These are phyloP conservation scores for Claviceps sp. DNA, from an alignment of 2,329 filamentous ascomycete genomes.

Conservation along the genomic window DNA sequence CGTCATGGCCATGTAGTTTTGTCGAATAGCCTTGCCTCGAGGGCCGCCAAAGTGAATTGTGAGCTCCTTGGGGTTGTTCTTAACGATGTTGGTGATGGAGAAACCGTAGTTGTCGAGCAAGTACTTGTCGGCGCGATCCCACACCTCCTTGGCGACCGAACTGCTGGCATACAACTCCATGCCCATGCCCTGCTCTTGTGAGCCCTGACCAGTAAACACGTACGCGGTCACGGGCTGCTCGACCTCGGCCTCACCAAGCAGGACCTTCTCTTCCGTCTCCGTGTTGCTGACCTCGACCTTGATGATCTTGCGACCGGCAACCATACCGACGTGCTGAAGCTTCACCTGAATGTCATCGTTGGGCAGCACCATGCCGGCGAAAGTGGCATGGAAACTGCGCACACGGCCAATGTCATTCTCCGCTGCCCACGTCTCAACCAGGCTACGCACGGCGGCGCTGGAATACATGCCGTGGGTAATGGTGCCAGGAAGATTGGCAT, in stretches of 20 bases:
- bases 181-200: conserved; percentile 98
- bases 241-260: conserved; percentile 89
- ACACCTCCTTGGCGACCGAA: conserved; percentile 87
- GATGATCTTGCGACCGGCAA: conserved; percentile 96
- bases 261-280: conserved; percentile 91
- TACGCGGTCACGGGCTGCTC: conserved; percentile 95
- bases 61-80: conserved; percentile 98
- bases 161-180: conserved; percentile 97
- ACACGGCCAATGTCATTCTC: conserved; percentile 98
- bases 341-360: conserved; percentile 93
- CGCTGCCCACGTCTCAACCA: conserved; percentile 97
- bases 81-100: conserved; percentile 96
- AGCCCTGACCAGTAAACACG: conserved; percentile 96
- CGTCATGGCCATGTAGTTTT: conserved; percentile 99
- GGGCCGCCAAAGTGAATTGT: conserved; percentile 97
- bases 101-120: conserved; percentile 98
- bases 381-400: conserved; percentile 87
- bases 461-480: conserved; percentile 99
- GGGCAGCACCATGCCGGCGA: conserved; percentile 97
- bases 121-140: conserved; percentile 95
- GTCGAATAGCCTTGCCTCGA: conserved; percentile 88
- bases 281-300: conserved; percentile 95
- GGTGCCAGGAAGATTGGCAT: conserved; percentile 88
- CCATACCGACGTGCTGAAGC: conserved; percentile 94
- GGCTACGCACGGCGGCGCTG: conserved; percentile 84